Conservation (phyloP, 768 basidiomycete genomes). For the Podaxis sp. region DNA sequence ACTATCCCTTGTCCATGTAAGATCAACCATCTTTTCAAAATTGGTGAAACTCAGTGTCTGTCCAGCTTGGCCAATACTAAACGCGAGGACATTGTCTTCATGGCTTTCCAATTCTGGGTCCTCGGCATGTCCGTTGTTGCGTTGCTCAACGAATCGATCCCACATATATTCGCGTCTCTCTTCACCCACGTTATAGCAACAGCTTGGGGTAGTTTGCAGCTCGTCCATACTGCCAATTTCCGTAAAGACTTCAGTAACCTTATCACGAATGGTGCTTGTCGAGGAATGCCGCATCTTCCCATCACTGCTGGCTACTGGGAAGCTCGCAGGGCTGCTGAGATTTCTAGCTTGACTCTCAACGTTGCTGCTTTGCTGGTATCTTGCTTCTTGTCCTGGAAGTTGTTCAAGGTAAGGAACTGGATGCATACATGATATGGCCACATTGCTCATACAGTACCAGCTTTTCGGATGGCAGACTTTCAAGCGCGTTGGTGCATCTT, state of each 20-base stretch:
- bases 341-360: conserved; percentile 61
- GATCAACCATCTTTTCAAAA: conserved; percentile 19
- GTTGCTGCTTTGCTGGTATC: conserved; percentile 55
- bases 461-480: conserved; percentile 83
- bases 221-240: conserved; percentile 56
- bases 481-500: conserved; percentile 77
- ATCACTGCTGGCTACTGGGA: conserved; percentile 65
- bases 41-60: conserved; percentile 1
- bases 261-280: conserved; percentile 64
- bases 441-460: conserved; percentile 29
- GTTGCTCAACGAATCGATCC: conserved; percentile 71
- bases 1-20: conserved; percentile 68
- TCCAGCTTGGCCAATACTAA: conserved; percentile 64
- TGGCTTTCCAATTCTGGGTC: conserved; percentile 78
- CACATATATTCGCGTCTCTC: conserved; percentile 71
- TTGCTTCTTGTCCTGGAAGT: conserved; percentile 63
- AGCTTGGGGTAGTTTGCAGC: conserved; percentile 67
- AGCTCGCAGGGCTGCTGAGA: conserved; percentile 54
- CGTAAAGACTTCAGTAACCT: conserved; percentile 48
- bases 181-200: conserved; percentile 72
- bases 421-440: background rate
- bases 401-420: conserved; percentile 53
- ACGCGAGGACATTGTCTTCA: conserved; percentile 75
- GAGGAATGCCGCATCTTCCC: conserved; percentile 28
- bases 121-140: conserved; percentile 75